Conservation (phyloP, 108 stramenopile species). For the Stephanodiscus triporus region DNA sequence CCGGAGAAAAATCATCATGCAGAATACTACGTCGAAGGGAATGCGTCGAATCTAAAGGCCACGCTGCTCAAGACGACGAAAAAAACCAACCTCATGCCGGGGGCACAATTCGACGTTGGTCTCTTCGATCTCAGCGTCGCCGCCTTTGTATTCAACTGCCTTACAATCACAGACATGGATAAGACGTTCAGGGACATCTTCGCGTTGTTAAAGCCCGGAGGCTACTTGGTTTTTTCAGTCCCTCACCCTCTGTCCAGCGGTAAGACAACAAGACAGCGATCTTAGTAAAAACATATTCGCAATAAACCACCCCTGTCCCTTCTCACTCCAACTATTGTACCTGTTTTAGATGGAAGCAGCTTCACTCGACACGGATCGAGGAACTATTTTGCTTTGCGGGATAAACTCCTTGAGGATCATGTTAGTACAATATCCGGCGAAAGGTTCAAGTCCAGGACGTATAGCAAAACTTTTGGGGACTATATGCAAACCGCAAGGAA, state of each 20-base stretch:
- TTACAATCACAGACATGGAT: slow-evolving; percentile 11
- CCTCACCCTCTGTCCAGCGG: slow-evolving; percentile 1
- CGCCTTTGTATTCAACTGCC: slow-evolving; percentile 3
- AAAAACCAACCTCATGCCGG: slow-evolving; percentile 12
- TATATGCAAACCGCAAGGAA: background rate
- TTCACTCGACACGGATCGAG: background rate
- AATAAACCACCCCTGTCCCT: too few relatives aligned
- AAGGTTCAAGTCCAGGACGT: background rate
- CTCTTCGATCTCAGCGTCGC: slow-evolving; percentile 5
- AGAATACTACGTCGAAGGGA: slow-evolving; percentile 1
- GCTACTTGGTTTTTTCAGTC: background rate
- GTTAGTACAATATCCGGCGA: background rate
- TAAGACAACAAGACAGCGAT: background rate
- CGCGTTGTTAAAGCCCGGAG: slow-evolving; percentile 6
- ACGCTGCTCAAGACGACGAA: slow-evolving; percentile 8
- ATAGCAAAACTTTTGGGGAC: slow-evolving; percentile 7
- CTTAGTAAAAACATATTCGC: too few relatives aligned
- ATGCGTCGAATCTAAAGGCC: slow-evolving; percentile 3
- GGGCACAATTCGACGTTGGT: slow-evolving; percentile 1
- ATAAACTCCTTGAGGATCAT: background rate
- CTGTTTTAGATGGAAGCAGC: too few relatives aligned
- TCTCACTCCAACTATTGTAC: too few relatives aligned
- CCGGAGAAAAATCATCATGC: background rate
- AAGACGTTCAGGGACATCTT: background rate
- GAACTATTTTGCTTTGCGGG: slow-evolving; percentile 3